A percentile compares a stretch with the other conserved stretches of the same genome.
Evolutionary conservation across 2,329 filamentous ascomycete genomes (phyloP).

Genomic region (Pseudohalonectria lignicola): DNA sequence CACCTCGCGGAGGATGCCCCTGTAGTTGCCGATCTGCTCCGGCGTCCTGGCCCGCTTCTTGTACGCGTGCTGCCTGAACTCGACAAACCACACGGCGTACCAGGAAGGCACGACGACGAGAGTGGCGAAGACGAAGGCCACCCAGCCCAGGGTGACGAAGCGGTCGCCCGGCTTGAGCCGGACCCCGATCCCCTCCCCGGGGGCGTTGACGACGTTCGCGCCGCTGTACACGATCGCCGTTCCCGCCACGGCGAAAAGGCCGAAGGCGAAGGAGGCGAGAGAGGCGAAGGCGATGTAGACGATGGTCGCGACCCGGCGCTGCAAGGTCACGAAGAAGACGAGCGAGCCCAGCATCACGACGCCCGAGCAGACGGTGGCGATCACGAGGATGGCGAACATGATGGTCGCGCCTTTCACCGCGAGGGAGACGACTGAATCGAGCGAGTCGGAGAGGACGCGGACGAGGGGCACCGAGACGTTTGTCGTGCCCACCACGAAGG

Average conservation of each 20-base stretch:
- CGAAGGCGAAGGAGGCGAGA: constrained; percentile 5
- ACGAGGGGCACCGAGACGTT: constrained; percentile 12
- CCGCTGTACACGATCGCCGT: constrained; percentile 9
- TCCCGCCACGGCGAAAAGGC: constrained; percentile 6
- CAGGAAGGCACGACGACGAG: constrained; percentile 7
- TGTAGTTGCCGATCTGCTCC: constrained; percentile 11
- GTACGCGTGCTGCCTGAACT: constrained; percentile 10
- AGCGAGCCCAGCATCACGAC: constrained; percentile 8
- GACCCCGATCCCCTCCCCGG: constrained; percentile 7
- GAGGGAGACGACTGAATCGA: constrained; percentile 8
- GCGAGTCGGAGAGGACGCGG: constrained; percentile 5
- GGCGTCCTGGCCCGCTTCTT: constrained; percentile 9
- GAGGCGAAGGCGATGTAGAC: constrained; percentile 6
- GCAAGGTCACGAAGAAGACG: constrained; percentile 8
- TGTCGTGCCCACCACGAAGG: constrained; percentile 9
- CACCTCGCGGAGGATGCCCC: constrained; percentile 11
- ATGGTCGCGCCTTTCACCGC: constrained; percentile 7
- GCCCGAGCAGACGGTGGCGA: constrained; percentile 7
- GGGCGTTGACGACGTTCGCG: constrained; percentile 1
- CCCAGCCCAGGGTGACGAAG: constrained; percentile 11
- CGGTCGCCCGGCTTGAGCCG: constrained; percentile 5
- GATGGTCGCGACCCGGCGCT: constrained; percentile 6
- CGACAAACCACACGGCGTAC: constrained; percentile 14
- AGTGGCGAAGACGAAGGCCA: constrained; percentile 6
- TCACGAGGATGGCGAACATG: constrained; percentile 10